phyloP scores from a whole-genome alignment of 495 filamentous ascomycete genomes.

The Xylaria telfairii region DNA sequence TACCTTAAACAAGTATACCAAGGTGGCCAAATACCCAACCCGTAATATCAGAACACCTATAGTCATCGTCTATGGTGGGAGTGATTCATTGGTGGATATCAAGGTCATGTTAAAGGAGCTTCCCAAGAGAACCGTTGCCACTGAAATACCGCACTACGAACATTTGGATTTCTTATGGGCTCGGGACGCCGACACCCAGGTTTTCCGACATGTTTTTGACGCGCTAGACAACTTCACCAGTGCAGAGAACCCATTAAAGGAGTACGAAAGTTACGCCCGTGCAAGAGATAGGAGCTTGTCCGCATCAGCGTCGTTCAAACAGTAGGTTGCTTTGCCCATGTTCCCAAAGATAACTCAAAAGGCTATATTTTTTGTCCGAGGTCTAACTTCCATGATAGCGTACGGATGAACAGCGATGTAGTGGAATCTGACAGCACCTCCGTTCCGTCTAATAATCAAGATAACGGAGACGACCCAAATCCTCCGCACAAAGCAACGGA shows the following conservation, averaged over 20 bases:
- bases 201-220: slow-evolving; percentile 89
- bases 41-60: slow-evolving; percentile 96
- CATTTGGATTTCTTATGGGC: slow-evolving; percentile 99
- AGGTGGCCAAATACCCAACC: slow-evolving; percentile 94
- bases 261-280: slow-evolving; percentile 54
- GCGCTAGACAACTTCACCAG: slow-evolving; percentile 73
- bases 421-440: slow-evolving; percentile 36
- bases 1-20: slow-evolving; percentile 62
- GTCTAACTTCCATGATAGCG: slow-evolving; percentile 20
- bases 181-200: slow-evolving; percentile 77
- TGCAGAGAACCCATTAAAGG: slow-evolving; percentile 56
- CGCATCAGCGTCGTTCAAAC: slow-evolving; percentile 35
- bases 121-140: slow-evolving; percentile 81
- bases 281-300: slow-evolving; percentile 45
- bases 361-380: background rate
- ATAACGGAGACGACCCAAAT: slow-evolving; percentile 16
- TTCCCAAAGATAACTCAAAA: background rate
- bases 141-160: slow-evolving; percentile 86
- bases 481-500: slow-evolving; percentile 31
- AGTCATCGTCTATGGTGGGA: slow-evolving; percentile 90
- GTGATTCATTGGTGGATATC: slow-evolving; percentile 95
- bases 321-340: slow-evolving; percentile 30
- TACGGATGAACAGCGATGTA: slow-evolving; percentile 34
- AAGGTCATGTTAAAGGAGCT: slow-evolving; percentile 87
- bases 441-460: slow-evolving; percentile 32